phyloP scores from a whole-genome alignment of 441 rosid species.

The Pelargonium exstipulatum region DNA sequence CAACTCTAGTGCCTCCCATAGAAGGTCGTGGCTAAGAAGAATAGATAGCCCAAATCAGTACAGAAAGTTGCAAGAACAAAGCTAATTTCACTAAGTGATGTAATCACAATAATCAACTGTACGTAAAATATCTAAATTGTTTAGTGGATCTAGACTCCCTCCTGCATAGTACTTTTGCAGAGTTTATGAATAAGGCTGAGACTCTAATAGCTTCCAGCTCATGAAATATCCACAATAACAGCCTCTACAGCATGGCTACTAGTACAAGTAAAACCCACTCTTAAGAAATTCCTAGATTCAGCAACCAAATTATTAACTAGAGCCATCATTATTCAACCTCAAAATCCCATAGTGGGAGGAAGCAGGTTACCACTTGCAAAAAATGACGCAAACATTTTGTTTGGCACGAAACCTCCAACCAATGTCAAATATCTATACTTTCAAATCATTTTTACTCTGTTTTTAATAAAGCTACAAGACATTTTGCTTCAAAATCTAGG shows the following conservation, averaged over 20 bases:
- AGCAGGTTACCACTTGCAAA: neutral
- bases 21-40: neutral
- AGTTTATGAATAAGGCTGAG: neutral
- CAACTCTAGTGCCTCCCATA: neutral
- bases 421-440: neutral
- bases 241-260: too few relatives aligned
- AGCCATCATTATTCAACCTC: neutral
- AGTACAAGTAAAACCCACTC: neutral
- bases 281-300: neutral
- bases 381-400: neutral
- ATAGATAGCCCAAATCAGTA: neutral
- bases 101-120: neutral
- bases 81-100: neutral
- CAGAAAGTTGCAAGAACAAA: neutral
- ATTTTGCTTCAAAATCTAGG: neutral
- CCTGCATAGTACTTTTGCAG: neutral
- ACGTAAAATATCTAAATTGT: neutral
- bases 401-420: neutral
- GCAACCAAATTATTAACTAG: neutral
- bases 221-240: too few relatives aligned
- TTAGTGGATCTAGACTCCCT: neutral
- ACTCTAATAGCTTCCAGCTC: too few relatives aligned
- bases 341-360: neutral
- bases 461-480: neutral
- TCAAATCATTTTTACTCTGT: neutral